A percentile compares a stretch with the other conserved stretches of the same genome.
Evolutionary conservation across 2,329 filamentous ascomycete genomes (phyloP).

Genomic region (Neofusicoccum parvum): DNA sequence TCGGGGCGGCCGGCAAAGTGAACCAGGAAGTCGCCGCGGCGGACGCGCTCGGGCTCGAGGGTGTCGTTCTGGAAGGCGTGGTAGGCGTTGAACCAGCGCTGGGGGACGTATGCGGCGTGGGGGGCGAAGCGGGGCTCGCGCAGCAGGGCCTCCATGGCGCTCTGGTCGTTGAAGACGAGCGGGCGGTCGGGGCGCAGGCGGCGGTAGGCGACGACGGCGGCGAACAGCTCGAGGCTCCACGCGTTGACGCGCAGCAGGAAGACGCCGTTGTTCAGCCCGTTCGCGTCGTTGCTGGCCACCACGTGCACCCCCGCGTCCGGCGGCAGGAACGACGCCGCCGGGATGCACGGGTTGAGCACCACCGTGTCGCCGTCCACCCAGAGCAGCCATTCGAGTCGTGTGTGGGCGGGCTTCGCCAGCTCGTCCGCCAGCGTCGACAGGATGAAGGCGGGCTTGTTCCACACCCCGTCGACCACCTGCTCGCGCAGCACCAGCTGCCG

Average conservation of each 20-base stretch:
- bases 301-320: conserved; percentile 22
- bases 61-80: conserved; percentile 42
- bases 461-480: neutral
- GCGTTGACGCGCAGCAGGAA: conserved; percentile 44
- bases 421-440: neutral
- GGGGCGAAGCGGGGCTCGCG: conserved; percentile 35
- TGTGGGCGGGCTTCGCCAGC: neutral
- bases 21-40: conserved; percentile 46
- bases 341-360: conserved; percentile 12
- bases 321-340: neutral
- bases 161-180: conserved; percentile 44
- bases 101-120: conserved; percentile 40
- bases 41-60: conserved; percentile 32
- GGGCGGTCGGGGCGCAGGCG: conserved; percentile 41
- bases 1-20: conserved; percentile 44
- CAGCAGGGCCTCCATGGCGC: conserved; percentile 44
- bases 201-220: conserved; percentile 42
- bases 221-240: conserved; percentile 45
- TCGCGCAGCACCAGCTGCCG: conserved; percentile 34
- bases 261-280: conserved; percentile 48
- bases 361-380: conserved; percentile 14
- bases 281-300: conserved; percentile 42
- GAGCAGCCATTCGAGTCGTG: neutral
- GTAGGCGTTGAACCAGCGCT: conserved; percentile 50
- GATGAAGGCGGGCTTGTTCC: conserved; percentile 1